phyloP scores from a whole-genome alignment of 495 filamentous ascomycete genomes.

The Aspergillus ostianus region DNA sequence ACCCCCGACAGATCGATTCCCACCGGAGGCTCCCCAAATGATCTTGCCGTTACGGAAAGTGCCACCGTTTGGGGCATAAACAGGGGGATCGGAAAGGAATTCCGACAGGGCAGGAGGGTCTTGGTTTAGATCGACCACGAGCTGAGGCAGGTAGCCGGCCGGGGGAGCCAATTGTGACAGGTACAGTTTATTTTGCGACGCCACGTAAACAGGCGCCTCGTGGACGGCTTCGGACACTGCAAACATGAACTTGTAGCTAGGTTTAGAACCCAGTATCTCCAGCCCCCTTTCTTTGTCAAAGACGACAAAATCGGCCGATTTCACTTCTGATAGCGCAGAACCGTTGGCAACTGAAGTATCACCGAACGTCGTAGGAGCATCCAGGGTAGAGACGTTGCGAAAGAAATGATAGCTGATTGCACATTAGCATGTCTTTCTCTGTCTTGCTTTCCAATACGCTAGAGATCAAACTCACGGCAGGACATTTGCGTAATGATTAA shows the following conservation, averaged over 20 bases:
- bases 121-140: conserved; percentile 34
- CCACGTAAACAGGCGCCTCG: conserved; percentile 43
- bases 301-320: conserved; percentile 34
- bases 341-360: conserved; percentile 30
- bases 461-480: conserved; percentile 11
- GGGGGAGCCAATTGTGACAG: conserved; percentile 31
- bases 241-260: conserved; percentile 31
- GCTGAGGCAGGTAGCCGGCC: conserved; percentile 25
- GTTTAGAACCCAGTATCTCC: conserved; percentile 33
- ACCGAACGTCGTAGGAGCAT: conserved; percentile 17
- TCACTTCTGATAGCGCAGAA: conserved; percentile 23
- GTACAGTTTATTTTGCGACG: conserved; percentile 33
- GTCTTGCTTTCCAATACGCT: background rate
- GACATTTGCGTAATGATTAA: conserved; percentile 26
- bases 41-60: conserved; percentile 28
- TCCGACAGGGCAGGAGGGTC: conserved; percentile 34
- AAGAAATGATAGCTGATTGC: conserved; percentile 27
- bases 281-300: conserved; percentile 33
- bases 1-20: conserved; percentile 25
- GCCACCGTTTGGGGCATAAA: conserved; percentile 34
- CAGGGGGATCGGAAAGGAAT: conserved; percentile 32
- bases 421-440: conserved; percentile 12
- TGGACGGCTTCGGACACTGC: conserved; percentile 32
- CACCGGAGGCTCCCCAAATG: conserved; percentile 25
- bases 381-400: conserved; percentile 12